phyloP scores from a whole-genome alignment of 2,329 filamentous ascomycete genomes.

The Thielaviopsis cerberus region DNA sequence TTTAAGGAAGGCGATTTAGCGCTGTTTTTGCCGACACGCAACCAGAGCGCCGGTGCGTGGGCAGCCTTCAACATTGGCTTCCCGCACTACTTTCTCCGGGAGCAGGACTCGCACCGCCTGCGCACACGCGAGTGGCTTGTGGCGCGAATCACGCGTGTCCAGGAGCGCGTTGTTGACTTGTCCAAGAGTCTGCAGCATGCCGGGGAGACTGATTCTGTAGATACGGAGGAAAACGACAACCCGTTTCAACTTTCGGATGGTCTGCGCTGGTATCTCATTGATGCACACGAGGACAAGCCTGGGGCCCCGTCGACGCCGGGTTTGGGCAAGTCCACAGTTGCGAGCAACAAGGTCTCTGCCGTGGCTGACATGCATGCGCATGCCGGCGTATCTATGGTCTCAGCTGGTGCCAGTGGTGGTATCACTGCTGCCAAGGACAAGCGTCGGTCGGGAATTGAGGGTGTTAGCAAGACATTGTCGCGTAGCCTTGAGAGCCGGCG shows the following conservation, averaged over 20 bases:
- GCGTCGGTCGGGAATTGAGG: slow-evolving; percentile 42
- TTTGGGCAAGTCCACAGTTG: slow-evolving; percentile 78
- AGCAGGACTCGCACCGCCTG: slow-evolving; percentile 75
- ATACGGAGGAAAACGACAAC: slow-evolving; percentile 69
- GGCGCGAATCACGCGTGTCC: slow-evolving; percentile 74
- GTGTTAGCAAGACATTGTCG: slow-evolving; percentile 58
- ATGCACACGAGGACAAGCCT: slow-evolving; percentile 82
- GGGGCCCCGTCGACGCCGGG: slow-evolving; percentile 84
- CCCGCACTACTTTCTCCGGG: slow-evolving; percentile 88
- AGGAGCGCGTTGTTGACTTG: slow-evolving; percentile 83
- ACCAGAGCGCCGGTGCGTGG: slow-evolving; percentile 88
- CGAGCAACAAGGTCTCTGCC: slow-evolving; percentile 70
- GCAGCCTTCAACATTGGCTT: slow-evolving; percentile 96
- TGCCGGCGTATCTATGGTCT: slow-evolving; percentile 15
- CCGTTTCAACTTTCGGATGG: slow-evolving; percentile 93
- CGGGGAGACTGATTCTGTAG: slow-evolving; percentile 31
- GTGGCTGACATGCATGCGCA: slow-evolving; percentile 50
- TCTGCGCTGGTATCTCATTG: slow-evolving; percentile 86
- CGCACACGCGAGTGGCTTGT: slow-evolving; percentile 87
- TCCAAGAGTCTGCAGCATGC: slow-evolving; percentile 51
- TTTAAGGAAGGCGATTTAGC: slow-evolving; percentile 96
- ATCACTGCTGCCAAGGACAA: slow-evolving; percentile 19
- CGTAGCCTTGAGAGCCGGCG: slow-evolving; percentile 83
- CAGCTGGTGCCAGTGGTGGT: not conserved
- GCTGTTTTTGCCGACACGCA: slow-evolving; percentile 81